Evolutionary conservation across 371 early-diverging fungal genomes (phyloP).

Genomic region (Smittium culicis): DNA sequence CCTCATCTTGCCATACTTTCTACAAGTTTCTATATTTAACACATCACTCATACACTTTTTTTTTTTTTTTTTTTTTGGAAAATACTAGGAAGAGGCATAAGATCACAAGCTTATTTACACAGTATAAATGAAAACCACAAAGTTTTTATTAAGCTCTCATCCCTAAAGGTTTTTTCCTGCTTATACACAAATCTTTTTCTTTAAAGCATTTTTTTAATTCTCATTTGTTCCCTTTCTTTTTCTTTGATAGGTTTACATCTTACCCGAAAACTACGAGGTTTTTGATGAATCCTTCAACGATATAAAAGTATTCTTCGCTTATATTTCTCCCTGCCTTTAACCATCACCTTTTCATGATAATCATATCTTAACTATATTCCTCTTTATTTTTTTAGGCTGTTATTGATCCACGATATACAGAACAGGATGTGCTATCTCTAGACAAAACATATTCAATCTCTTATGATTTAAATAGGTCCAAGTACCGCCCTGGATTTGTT

Average conservation of each 20-base stretch:
- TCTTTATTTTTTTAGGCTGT: conserved; percentile 34
- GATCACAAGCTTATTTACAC: conserved; percentile 91
- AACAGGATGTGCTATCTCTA: conserved; percentile 48
- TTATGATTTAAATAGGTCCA: conserved; percentile 74
- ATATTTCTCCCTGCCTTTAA: neutral
- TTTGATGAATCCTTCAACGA: conserved; percentile 74
- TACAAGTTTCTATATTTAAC: too few species aligned
- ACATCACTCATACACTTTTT: too few species aligned
- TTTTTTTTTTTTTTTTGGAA: conserved; percentile 24
- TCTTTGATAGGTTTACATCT: conserved; percentile 44
- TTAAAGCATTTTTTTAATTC: neutral
- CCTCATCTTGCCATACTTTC: neutral
- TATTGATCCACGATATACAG: conserved; percentile 65
- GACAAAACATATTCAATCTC: conserved; percentile 47
- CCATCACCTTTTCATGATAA: too few species aligned
- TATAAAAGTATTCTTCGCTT: conserved; percentile 49
- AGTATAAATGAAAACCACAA: conserved; percentile 90
- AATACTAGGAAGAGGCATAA: conserved; percentile 53
- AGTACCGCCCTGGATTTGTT: conserved; percentile 81
- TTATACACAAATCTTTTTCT: neutral
- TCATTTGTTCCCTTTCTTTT: too few species aligned
- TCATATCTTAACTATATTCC: too few species aligned
- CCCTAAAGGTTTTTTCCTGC: conserved; percentile 42
- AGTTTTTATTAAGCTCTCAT: conserved; percentile 85
- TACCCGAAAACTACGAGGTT: conserved; percentile 91